phyloP scores from a whole-genome alignment of 139 green algal species.

The Closterium sp. region DNA sequence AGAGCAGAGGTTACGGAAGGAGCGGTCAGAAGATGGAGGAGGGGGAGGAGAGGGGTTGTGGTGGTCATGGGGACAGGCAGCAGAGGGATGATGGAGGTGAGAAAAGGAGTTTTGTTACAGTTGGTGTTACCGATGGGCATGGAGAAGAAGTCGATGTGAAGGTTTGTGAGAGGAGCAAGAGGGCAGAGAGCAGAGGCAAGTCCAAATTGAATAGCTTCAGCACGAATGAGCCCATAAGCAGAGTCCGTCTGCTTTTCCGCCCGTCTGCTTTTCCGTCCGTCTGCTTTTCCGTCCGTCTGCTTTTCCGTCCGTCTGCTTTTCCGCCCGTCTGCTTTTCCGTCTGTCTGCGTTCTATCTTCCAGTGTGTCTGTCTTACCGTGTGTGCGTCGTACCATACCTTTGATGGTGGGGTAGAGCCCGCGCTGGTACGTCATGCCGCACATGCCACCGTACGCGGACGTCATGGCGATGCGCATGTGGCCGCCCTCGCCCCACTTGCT shows the following conservation, averaged over 20 bases:
- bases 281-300: neutral
- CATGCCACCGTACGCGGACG: neutral
- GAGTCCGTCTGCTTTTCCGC: too few relatives aligned
- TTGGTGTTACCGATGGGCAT: neutral
- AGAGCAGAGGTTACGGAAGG: neutral
- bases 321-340: neutral
- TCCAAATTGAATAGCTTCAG: too few relatives aligned
- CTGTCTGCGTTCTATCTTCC: too few relatives aligned
- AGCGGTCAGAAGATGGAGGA: neutral
- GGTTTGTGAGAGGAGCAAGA: too few relatives aligned
- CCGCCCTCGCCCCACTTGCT: neutral
- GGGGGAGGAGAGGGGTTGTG: neutral
- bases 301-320: neutral
- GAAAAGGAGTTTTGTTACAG: neutral
- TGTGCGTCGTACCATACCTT: neutral
- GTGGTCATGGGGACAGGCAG: neutral
- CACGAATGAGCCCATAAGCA: too few relatives aligned
- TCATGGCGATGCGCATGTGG: conserved; percentile 4
- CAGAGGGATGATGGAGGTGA: neutral
- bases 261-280: neutral
- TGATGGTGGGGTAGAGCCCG: neutral
- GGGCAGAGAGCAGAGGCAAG: too few relatives aligned
- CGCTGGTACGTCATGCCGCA: neutral
- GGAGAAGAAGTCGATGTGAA: too few relatives aligned
- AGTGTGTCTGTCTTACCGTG: too few relatives aligned